phyloP scores from a whole-genome alignment of 2,329 filamentous ascomycete genomes.

The Colletotrichum sp. region DNA sequence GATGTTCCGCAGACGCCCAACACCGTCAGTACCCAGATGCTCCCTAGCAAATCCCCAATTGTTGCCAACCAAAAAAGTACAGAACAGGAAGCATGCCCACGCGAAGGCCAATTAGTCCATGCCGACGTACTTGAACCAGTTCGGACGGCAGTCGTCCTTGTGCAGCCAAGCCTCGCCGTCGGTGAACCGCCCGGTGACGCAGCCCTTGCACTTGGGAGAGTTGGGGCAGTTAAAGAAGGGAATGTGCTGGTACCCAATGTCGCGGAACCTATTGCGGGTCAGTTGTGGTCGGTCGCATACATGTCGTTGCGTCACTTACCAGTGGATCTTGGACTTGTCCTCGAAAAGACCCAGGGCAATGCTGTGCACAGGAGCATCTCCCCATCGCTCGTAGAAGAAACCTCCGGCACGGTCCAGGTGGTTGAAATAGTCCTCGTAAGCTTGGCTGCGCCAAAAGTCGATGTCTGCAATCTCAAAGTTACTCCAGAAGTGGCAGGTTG shows the following conservation, averaged over 20 bases:
- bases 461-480: constrained; percentile 98
- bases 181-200: constrained; percentile 84
- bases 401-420: constrained; percentile 92
- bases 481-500: constrained; percentile 98
- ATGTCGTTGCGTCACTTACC: constrained; percentile 62
- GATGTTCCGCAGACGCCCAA: constrained; percentile 21
- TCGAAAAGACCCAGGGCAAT: constrained; percentile 93
- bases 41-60: constrained; percentile 9
- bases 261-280: constrained; percentile 82
- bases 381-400: constrained; percentile 99
- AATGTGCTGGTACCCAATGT: constrained; percentile 98
- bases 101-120: constrained; percentile 61
- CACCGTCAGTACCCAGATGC: constrained; percentile 19
- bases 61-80: constrained; percentile 18
- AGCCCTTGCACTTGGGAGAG: constrained; percentile 90
- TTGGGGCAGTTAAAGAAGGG: constrained; percentile 99
- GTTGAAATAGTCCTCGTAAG: constrained; percentile 95
- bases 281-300: not conserved
- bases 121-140: constrained; percentile 96
- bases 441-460: constrained; percentile 87
- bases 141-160: constrained; percentile 91
- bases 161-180: constrained; percentile 86
- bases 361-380: constrained; percentile 95
- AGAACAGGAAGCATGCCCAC: constrained; percentile 2
- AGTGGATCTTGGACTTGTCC: constrained; percentile 89